phyloP scores from a whole-genome alignment of 108 stramenopile species.

The Skeletonema potamos region DNA sequence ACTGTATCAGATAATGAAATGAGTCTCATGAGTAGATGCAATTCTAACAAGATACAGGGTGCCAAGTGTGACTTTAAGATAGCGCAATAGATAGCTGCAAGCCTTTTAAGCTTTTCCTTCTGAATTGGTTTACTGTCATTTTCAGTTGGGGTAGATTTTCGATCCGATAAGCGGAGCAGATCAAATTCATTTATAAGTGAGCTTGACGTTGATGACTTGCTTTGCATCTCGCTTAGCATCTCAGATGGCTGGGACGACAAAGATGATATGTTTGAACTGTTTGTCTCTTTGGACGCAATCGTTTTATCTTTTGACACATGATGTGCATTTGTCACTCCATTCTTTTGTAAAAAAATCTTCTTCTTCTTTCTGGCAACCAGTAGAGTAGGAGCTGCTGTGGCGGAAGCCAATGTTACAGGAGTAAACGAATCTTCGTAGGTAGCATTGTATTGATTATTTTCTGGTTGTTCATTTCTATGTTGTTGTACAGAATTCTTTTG shows the following conservation, averaged over 20 bases:
- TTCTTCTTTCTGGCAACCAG: slow-evolving; percentile 15
- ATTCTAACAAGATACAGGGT: slow-evolving; percentile 69
- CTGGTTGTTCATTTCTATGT: not conserved
- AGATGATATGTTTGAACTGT: not conserved
- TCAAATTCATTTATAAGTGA: not conserved
- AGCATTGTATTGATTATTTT: not conserved
- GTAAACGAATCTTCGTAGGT: not conserved
- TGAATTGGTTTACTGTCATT: not conserved
- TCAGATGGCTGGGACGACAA: not conserved
- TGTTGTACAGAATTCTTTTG: not conserved
- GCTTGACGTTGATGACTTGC: not conserved
- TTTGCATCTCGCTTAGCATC: too few relatives aligned
- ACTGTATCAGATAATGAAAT: slow-evolving; percentile 31
- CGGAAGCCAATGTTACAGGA: not conserved
- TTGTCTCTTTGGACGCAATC: not conserved
- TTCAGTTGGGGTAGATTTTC: not conserved
- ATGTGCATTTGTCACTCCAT: not conserved
- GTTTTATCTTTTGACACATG: not conserved
- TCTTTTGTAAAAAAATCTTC: not conserved
- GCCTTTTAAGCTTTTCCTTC: slow-evolving; percentile 31
- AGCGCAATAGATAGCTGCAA: slow-evolving; percentile 57
- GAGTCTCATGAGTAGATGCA: slow-evolving; percentile 72
- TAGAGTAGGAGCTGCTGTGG: not conserved
- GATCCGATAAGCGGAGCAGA: not conserved
- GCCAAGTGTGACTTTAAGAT: slow-evolving; percentile 63